These are phyloP conservation scores for Barbarea vulgaris DNA, from an alignment of 345 rosid genomes.

Conservation along the genomic window DNA sequence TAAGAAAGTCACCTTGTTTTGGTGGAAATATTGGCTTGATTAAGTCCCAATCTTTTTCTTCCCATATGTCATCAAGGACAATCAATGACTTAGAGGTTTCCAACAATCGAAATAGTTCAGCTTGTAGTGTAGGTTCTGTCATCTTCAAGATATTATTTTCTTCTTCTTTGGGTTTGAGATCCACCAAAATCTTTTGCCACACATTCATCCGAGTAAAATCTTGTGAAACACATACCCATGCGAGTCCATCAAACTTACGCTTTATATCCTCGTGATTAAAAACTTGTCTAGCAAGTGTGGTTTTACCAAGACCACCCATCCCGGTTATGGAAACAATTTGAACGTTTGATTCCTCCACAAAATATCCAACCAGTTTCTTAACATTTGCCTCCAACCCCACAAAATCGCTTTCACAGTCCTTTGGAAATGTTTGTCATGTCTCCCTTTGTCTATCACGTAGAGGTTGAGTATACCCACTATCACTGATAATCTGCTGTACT, in stretches of 20 bases:
- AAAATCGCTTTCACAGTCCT: background rate
- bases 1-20: background rate
- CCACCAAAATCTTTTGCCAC: background rate
- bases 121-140: background rate
- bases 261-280: background rate
- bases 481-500: accelerated
- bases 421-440: background rate
- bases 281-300: background rate
- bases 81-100: background rate
- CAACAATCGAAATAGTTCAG: background rate
- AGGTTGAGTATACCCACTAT: background rate
- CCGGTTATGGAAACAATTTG: background rate
- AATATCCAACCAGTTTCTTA: background rate
- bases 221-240: background rate
- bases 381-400: background rate
- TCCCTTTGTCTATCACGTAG: background rate
- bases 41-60: background rate
- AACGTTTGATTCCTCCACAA: background rate
- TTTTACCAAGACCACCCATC: too few relatives aligned
- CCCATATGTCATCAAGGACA: background rate
- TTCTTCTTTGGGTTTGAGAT: background rate
- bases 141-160: background rate
- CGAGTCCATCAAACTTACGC: background rate
- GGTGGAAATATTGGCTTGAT: background rate
- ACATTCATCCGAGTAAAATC: background rate